A percentile compares a stretch with the other conserved stretches of the same genome.
phyloP scores from a whole-genome alignment of 805 yeast genomes.

The Debaryomyces castellii region DNA sequence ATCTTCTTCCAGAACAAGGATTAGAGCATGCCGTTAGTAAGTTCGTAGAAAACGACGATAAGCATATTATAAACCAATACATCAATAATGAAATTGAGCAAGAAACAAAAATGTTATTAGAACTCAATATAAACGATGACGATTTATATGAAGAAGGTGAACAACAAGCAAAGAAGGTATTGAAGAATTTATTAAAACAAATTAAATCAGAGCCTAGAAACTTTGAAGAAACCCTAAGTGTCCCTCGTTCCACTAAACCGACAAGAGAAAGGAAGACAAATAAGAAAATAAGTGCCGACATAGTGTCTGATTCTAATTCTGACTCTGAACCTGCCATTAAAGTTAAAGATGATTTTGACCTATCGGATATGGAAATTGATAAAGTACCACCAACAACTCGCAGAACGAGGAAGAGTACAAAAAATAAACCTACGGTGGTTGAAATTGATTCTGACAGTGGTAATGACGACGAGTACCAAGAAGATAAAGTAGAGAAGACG shows the following conservation, averaged over 20 bases:
- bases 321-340: constrained; percentile 1
- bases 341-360: neutral
- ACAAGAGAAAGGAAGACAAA: neutral
- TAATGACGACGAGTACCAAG: constrained; percentile 1
- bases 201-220: constrained; percentile 24
- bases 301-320: constrained; percentile 2
- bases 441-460: constrained; percentile 7
- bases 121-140: constrained; percentile 43
- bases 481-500: neutral
- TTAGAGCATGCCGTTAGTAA: constrained; percentile 69
- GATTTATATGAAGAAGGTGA: constrained; percentile 27
- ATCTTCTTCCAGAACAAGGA: constrained; percentile 72
- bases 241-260: neutral
- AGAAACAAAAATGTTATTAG: constrained; percentile 49
- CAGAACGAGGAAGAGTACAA: neutral
- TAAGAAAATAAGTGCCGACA: neutral
- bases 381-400: neutral
- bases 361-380: neutral
- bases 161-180: constrained; percentile 29
- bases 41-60: constrained; percentile 83
- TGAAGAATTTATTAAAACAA: constrained; percentile 43
- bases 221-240: neutral
- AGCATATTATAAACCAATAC: constrained; percentile 62
- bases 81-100: constrained; percentile 54
- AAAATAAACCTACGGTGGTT: neutral